Evolutionary conservation across 1,284 basidiomycete genomes (phyloP).

Genomic region (Rhodofomes roseus): DNA sequence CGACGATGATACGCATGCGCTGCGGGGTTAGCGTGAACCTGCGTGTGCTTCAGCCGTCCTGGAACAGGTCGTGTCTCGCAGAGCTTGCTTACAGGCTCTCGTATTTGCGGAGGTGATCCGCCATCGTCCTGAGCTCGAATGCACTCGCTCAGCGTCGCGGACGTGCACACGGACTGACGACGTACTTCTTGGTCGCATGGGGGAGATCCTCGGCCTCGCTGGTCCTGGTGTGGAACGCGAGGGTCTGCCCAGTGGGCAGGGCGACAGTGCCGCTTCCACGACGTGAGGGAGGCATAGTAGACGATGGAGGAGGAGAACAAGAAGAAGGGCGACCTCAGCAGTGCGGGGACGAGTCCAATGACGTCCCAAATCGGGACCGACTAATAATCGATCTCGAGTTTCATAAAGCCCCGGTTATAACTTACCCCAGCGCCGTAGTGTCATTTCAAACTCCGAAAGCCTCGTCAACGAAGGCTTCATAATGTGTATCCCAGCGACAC

Average conservation of each 20-base stretch:
- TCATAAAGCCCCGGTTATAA: neutral
- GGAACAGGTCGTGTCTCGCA: neutral
- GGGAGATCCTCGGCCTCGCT: conserved; percentile 79
- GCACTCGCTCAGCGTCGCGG: conserved; percentile 19
- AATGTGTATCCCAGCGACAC: no score
- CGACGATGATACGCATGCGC: conserved; percentile 95
- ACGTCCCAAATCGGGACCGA: conserved; percentile 7
- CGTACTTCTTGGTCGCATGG: conserved; percentile 84
- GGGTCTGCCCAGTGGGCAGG: conserved; percentile 69
- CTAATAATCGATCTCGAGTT: conserved; percentile 8
- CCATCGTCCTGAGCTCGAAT: conserved; percentile 63
- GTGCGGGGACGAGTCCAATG: conserved; percentile 3
- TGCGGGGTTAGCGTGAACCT: conserved; percentile 88
- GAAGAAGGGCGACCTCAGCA: conserved; percentile 1
- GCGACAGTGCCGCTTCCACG: conserved; percentile 72
- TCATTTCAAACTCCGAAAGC: conserved; percentile 7
- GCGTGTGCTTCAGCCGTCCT: conserved; percentile 3
- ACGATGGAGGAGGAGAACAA: conserved; percentile 1
- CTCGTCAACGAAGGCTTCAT: neutral
- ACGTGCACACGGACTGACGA: conserved; percentile 9
- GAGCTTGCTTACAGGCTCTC: conserved; percentile 63
- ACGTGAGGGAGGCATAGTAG: conserved; percentile 42
- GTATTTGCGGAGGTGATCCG: conserved; percentile 86
- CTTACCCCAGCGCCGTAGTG: neutral
- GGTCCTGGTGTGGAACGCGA: conserved; percentile 76